Base-by-base conservation (phyloP, 441 rosid species). In the Francoa sonchifolia region DNA sequence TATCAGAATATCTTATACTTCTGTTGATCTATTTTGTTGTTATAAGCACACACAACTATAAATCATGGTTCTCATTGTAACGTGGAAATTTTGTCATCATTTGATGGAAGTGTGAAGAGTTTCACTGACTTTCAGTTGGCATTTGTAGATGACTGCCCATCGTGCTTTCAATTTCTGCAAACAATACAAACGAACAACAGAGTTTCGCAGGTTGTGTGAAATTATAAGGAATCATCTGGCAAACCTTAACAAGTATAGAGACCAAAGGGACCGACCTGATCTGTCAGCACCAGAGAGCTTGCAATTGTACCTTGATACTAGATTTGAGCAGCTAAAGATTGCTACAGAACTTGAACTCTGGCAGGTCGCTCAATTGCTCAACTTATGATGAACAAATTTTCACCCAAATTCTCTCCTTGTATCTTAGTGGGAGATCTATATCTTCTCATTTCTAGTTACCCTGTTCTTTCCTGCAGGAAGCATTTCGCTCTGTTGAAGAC, bases 151-250 rank as follows among this genome's bases (percentile, higher is more conserved):
- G 99, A 83, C 99, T 29, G 94, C 99, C 2, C 97, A 83, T 34
- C 76, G 88, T 15, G 95, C 99, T 9, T 87, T 87, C 68, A 97
- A 87, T 65, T 92, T 92, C 71, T 92, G 99, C 64, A 92, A 83
- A 68, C 95, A 83, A 61, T 84, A 87, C 67, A 87, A 73, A 54
- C 62, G 99, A 15, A 79, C 95, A 22, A 92, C 99, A 0, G 99
- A 87, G 48, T 92, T 92, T 48, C 85, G 97, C 42, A 77, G 99
- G 52, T 68, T 92, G 39, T 87, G 97, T 59, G 99, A 92, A 73
- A 92, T 92, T 29, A 92, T 87, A 51, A 76, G 97, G 62, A 92
- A 83, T 40, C 99, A 92, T 74, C 57, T 92, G 42, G 67, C 84
- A 3, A 92, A 82, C 46, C 81, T 82, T 36, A 83, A 83, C 65